Conservation (phyloP, 192 early-diverging fungal genomes). For the Spinellus fusiger region DNA sequence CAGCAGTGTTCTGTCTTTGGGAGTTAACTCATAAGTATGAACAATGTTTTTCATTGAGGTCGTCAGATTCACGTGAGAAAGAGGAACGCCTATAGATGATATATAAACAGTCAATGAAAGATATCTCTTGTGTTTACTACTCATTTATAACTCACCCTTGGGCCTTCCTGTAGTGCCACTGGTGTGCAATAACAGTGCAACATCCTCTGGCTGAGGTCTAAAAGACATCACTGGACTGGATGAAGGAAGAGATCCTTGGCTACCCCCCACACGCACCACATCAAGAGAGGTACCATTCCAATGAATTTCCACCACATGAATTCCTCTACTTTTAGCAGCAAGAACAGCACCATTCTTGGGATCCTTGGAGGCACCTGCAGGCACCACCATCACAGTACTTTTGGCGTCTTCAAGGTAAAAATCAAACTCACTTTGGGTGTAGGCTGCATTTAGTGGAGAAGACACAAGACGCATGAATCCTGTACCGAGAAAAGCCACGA, state of each 20-base stretch:
- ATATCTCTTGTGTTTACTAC: slow-evolving; percentile 12
- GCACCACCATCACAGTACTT: slow-evolving; percentile 56
- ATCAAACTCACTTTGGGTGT: slow-evolving; percentile 63
- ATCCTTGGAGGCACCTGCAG: slow-evolving; percentile 38
- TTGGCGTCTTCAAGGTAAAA: slow-evolving; percentile 74
- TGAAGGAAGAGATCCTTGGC: background rate
- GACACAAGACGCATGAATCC: slow-evolving; percentile 55
- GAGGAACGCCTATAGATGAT: slow-evolving; percentile 54
- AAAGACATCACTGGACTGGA: slow-evolving; percentile 3
- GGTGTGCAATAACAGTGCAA: slow-evolving; percentile 74
- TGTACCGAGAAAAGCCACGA: slow-evolving; percentile 62
- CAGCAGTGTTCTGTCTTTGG: slow-evolving; percentile 58
- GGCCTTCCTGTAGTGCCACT: slow-evolving; percentile 75
- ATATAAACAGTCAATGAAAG: background rate
- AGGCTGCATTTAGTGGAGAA: slow-evolving; percentile 67
- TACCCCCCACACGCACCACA: slow-evolving; percentile 2
- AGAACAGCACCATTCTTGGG: slow-evolving; percentile 46
- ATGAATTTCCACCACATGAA: slow-evolving; percentile 51
- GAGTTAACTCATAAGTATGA: slow-evolving; percentile 55
- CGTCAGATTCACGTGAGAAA: slow-evolving; percentile 71
- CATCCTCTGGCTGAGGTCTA: slow-evolving; percentile 43
- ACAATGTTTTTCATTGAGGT: slow-evolving; percentile 70
- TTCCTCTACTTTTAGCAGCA: slow-evolving; percentile 44
- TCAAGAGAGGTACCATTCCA: slow-evolving; percentile 36
- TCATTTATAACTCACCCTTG: slow-evolving; percentile 41